These are phyloP conservation scores for Penicillium soppii DNA, from an alignment of 495 filamentous ascomycete species.

Conservation along the genomic window DNA sequence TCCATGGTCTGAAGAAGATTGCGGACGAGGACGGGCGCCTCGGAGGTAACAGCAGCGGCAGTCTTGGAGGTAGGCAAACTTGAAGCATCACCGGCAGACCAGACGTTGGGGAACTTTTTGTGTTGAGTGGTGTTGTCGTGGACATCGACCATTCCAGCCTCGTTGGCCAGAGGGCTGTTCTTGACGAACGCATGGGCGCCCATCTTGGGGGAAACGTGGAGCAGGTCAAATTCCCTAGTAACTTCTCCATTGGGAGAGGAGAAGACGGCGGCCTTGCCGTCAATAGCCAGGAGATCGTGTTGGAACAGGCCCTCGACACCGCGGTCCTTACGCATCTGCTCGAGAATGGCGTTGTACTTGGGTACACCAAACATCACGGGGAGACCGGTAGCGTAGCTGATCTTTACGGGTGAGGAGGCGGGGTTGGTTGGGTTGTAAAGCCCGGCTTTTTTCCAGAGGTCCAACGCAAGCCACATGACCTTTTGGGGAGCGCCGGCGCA, in stretches of 20 bases:
- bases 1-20: constrained; percentile 54
- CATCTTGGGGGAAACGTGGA: constrained; percentile 65
- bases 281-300: constrained; percentile 62
- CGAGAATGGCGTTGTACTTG: constrained; percentile 63
- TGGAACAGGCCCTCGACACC: constrained; percentile 65
- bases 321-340: constrained; percentile 59
- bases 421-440: constrained; percentile 50
- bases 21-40: constrained; percentile 59
- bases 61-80: constrained; percentile 69
- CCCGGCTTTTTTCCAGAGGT: constrained; percentile 61
- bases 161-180: constrained; percentile 56
- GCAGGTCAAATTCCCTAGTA: constrained; percentile 54
- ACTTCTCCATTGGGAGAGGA: constrained; percentile 47
- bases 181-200: constrained; percentile 59
- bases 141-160: constrained; percentile 64
- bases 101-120: constrained; percentile 63
- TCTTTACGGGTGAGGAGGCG: constrained; percentile 51
- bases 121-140: constrained; percentile 59
- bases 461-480: constrained; percentile 68
- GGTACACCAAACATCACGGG: constrained; percentile 68
- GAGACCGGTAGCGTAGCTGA: constrained; percentile 62
- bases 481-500: constrained; percentile 72
- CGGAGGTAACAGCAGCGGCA: constrained; percentile 62
- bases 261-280: constrained; percentile 58
- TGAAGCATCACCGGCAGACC: constrained; percentile 68